A percentile compares a stretch with the other conserved stretches of the same genome.
phyloP scores from a whole-genome alignment of 495 filamentous ascomycete species.

The Jackrogersella minutella region DNA sequence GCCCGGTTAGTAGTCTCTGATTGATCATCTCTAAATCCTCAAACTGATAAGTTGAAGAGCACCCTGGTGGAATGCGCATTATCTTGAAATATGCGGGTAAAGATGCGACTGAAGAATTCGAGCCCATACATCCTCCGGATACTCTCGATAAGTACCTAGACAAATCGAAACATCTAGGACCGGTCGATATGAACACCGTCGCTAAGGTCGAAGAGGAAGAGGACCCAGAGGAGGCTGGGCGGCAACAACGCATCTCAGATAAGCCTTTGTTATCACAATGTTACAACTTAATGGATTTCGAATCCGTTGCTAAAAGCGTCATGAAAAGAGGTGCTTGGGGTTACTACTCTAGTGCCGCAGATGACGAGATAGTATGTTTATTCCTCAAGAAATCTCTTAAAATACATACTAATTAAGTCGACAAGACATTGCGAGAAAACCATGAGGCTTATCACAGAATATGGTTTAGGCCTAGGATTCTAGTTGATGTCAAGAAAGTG shows the following conservation, averaged over 20 bases:
- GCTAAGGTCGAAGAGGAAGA: slow-evolving; percentile 71
- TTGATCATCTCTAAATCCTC: not conserved
- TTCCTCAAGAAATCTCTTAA: not conserved
- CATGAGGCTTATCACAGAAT: slow-evolving; percentile 95
- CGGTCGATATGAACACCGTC: slow-evolving; percentile 89
- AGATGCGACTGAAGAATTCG: slow-evolving; percentile 85
- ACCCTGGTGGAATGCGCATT: slow-evolving; percentile 80
- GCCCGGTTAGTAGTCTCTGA: slow-evolving; percentile 50
- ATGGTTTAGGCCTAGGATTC: slow-evolving; percentile 90
- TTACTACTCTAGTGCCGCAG: slow-evolving; percentile 94
- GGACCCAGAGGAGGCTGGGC: slow-evolving; percentile 79
- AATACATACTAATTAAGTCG: not conserved
- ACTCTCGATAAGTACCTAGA: slow-evolving; percentile 84
- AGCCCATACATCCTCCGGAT: slow-evolving; percentile 81
- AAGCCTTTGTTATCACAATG: slow-evolving; percentile 90
- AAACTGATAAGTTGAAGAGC: slow-evolving; percentile 55
- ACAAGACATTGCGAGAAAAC: slow-evolving; percentile 93
- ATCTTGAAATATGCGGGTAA: slow-evolving; percentile 87
- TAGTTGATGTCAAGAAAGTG: slow-evolving; percentile 86
- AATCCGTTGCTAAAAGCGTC: slow-evolving; percentile 82
- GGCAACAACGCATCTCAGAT: slow-evolving; percentile 74
- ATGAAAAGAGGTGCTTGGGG: slow-evolving; percentile 98
- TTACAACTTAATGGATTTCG: slow-evolving; percentile 95
- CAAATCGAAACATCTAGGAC: slow-evolving; percentile 85
- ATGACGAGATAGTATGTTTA: slow-evolving; percentile 89